A percentile compares a stretch with the other conserved stretches of the same genome.
These are phyloP conservation scores for Penicillium sp. DNA, from an alignment of 2,329 filamentous ascomycete genomes.

Conservation along the genomic window DNA sequence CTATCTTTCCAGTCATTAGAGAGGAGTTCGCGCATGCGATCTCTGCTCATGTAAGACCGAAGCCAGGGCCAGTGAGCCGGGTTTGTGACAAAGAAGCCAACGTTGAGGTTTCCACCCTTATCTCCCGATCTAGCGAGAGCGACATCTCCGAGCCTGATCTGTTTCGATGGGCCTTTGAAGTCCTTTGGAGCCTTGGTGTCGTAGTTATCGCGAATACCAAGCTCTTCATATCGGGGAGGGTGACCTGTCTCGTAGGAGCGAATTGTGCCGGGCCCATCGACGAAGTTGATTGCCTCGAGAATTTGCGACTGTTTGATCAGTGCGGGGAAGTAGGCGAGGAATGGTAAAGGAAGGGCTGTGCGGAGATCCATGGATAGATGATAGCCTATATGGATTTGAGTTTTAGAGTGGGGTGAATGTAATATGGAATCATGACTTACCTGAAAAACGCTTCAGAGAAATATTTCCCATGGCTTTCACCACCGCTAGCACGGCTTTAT, in stretches of 20 bases:
- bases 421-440: slow-evolving; percentile 3
- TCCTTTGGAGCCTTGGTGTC: slow-evolving; percentile 25
- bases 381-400: slow-evolving; percentile 32
- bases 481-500: slow-evolving; percentile 29
- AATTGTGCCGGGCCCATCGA: slow-evolving; percentile 7
- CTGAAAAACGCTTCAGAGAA: slow-evolving; percentile 48
- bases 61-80: slow-evolving; percentile 36
- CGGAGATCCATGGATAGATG: slow-evolving; percentile 46
- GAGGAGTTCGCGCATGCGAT: slow-evolving; percentile 41
- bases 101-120: slow-evolving; percentile 44
- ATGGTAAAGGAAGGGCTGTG: slow-evolving; percentile 41
- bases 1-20: slow-evolving; percentile 48
- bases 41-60: slow-evolving; percentile 41
- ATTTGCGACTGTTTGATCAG: slow-evolving; percentile 31
- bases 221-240: slow-evolving; percentile 12
- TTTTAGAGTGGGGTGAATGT: no score
- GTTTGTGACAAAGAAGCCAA: slow-evolving; percentile 39
- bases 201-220: slow-evolving; percentile 17
- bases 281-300: slow-evolving; percentile 28
- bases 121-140: slow-evolving; percentile 46
- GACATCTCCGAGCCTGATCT: slow-evolving; percentile 40
- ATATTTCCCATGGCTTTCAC: slow-evolving; percentile 32
- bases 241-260: slow-evolving; percentile 16
- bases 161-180: slow-evolving; percentile 5
- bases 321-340: slow-evolving; percentile 46